Conservation (phyloP, 2,329 filamentous ascomycete genomes). For the Calonectria naviculata region DNA sequence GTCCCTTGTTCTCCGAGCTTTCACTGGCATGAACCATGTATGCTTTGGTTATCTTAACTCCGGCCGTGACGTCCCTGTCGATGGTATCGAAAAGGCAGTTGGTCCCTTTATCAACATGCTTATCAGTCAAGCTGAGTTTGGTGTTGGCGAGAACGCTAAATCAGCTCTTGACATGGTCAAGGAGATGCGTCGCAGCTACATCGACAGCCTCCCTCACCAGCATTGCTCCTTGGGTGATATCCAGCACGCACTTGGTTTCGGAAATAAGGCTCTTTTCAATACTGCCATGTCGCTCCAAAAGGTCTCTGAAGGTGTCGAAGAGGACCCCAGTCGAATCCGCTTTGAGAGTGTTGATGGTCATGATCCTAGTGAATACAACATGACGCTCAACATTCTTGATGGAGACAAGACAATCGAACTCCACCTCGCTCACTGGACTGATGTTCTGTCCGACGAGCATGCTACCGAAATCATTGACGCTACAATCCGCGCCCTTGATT, state of each 20-base stretch:
- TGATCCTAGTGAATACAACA: neutral
- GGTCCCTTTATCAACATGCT: constrained; percentile 68
- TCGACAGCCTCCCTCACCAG: constrained; percentile 3
- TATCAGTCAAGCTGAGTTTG: constrained; percentile 38
- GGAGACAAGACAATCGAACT: neutral
- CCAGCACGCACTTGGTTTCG: neutral
- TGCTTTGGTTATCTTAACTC: constrained; percentile 66
- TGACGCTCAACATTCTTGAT: neutral
- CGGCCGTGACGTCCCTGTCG: constrained; percentile 62
- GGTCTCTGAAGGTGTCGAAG: neutral
- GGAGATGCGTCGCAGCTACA: neutral
- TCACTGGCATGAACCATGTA: constrained; percentile 58
- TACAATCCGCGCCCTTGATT: neutral
- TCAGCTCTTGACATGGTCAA: neutral
- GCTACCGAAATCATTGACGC: neutral
- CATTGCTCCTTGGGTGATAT: constrained; percentile 1
- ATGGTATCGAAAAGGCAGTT: constrained; percentile 58
- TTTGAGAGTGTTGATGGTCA: neutral
- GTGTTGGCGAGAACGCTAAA: neutral
- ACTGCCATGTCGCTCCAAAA: constrained; percentile 7
- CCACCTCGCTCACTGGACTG: neutral
- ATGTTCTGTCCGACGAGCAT: neutral
- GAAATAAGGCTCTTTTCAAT: constrained; percentile 2
- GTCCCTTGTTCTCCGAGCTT: constrained; percentile 60
- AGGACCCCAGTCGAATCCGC: neutral